These are phyloP conservation scores for Phycomyces nitens DNA, from an alignment of 192 early-diverging fungal species.

Conservation along the genomic window DNA sequence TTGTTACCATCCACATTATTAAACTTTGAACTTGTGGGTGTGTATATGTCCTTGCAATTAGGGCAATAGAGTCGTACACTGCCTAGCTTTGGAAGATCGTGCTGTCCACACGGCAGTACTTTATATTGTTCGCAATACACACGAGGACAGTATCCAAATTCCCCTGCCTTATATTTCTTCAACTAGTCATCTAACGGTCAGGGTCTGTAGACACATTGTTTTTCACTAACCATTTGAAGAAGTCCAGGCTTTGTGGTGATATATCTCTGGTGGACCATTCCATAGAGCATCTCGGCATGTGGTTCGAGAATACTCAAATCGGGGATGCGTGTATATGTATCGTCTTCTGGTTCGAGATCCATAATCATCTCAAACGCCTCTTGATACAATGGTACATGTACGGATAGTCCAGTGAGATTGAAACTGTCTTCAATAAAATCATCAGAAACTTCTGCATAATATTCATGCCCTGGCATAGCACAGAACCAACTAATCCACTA, in stretches of 20 bases:
- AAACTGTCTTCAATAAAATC: slow-evolving; percentile 94
- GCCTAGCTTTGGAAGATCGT: slow-evolving; percentile 63
- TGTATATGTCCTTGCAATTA: slow-evolving; percentile 76
- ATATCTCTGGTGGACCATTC: slow-evolving; percentile 90
- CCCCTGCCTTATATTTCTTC: slow-evolving; percentile 69
- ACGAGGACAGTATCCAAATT: slow-evolving; percentile 77
- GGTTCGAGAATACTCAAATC: slow-evolving; percentile 76
- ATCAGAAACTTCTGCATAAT: slow-evolving; percentile 73
- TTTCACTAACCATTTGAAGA: slow-evolving; percentile 65
- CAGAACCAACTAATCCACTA: slow-evolving; percentile 75
- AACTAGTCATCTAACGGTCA: slow-evolving; percentile 33
- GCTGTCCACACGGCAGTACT: slow-evolving; percentile 69
- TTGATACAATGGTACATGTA: slow-evolving; percentile 76
- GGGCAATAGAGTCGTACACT: slow-evolving; percentile 78
- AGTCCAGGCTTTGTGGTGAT: slow-evolving; percentile 86
- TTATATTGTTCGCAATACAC: slow-evolving; percentile 58
- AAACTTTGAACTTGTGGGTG: slow-evolving; percentile 66
- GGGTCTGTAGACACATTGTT: background rate
- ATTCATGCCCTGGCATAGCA: slow-evolving; percentile 69
- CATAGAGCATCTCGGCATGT: slow-evolving; percentile 90
- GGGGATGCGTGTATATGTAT: slow-evolving; percentile 53
- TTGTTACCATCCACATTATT: slow-evolving; percentile 61
- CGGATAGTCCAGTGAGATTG: slow-evolving; percentile 89
- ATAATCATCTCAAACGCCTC: slow-evolving; percentile 93
- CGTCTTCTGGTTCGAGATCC: slow-evolving; percentile 71